Evolutionary conservation across 768 basidiomycete genomes (phyloP).

Genomic region (Lactarius psammicola): DNA sequence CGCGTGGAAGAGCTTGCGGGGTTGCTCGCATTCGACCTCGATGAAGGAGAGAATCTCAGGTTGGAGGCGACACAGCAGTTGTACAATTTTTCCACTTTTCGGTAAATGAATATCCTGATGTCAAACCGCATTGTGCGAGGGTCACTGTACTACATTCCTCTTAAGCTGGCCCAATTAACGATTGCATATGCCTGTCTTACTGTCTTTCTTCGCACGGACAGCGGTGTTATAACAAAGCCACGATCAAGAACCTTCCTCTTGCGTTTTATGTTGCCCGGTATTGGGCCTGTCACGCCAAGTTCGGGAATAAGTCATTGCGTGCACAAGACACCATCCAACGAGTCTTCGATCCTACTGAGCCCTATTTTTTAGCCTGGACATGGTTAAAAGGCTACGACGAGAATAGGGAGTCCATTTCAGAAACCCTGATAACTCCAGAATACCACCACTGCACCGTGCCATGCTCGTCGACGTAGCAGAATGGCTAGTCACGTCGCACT

Average conservation of each 20-base stretch:
- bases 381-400: not conserved
- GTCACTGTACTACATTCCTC: not conserved
- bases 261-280: too few relatives aligned
- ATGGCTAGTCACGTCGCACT: not conserved
- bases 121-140: not conserved
- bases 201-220: not conserved
- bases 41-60: not conserved
- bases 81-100: not conserved
- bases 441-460: not conserved
- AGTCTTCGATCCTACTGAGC: not conserved
- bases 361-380: not conserved
- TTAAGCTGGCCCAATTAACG: not conserved
- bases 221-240: too few relatives aligned
- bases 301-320: too few relatives aligned
- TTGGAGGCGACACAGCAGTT: not conserved
- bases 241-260: too few relatives aligned
- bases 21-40: not conserved
- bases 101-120: not conserved
- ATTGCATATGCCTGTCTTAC: slow-evolving; percentile 1
- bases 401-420: not conserved
- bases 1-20: not conserved
- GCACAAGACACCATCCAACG: not conserved
- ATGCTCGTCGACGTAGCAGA: not conserved
- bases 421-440: not conserved
- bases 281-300: too few relatives aligned